These are phyloP conservation scores for Piedraia hortae DNA, from an alignment of 2,329 filamentous ascomycete species.

Conservation along the genomic window DNA sequence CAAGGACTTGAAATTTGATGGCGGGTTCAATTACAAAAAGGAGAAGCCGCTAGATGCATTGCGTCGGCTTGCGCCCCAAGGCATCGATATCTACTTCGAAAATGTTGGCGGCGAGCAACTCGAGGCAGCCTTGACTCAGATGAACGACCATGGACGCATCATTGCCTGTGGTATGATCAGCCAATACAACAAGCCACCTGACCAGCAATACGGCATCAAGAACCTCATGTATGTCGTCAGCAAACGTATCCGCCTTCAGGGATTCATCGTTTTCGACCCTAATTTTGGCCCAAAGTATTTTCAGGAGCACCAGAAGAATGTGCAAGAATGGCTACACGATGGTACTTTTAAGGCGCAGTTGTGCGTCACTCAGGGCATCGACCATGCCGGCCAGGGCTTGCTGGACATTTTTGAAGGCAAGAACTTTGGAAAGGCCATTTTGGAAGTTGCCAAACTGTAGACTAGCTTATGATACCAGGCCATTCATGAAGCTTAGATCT, in stretches of 20 bases:
- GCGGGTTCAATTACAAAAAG: constrained; percentile 71
- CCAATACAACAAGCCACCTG: constrained; percentile 38
- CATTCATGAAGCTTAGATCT: too few species aligned
- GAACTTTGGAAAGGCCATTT: constrained; percentile 66
- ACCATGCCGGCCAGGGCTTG: constrained; percentile 45
- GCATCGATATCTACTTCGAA: constrained; percentile 63
- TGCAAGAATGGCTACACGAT: constrained; percentile 50
- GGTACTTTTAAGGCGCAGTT: constrained; percentile 46
- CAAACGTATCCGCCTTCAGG: constrained; percentile 43
- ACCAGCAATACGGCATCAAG: constrained; percentile 35
- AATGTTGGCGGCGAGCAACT: constrained; percentile 50
- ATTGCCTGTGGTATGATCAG: constrained; percentile 38
- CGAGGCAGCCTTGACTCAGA: constrained; percentile 33
- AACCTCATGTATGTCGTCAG: constrained; percentile 36
- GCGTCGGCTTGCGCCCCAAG: constrained; percentile 41
- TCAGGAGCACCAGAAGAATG: constrained; percentile 45
- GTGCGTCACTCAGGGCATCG: constrained; percentile 45
- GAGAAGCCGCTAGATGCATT: constrained; percentile 43
- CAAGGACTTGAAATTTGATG: constrained; percentile 42
- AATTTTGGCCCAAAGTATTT: constrained; percentile 38
- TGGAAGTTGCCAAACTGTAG: constrained; percentile 27
- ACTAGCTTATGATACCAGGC: too few species aligned
- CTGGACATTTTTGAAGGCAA: constrained; percentile 47
- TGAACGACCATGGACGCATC: constrained; percentile 44
- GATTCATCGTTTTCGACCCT: constrained; percentile 41